These are phyloP conservation scores for Porodaedalea pini DNA, from an alignment of 1,284 basidiomycete species.

Conservation along the genomic window DNA sequence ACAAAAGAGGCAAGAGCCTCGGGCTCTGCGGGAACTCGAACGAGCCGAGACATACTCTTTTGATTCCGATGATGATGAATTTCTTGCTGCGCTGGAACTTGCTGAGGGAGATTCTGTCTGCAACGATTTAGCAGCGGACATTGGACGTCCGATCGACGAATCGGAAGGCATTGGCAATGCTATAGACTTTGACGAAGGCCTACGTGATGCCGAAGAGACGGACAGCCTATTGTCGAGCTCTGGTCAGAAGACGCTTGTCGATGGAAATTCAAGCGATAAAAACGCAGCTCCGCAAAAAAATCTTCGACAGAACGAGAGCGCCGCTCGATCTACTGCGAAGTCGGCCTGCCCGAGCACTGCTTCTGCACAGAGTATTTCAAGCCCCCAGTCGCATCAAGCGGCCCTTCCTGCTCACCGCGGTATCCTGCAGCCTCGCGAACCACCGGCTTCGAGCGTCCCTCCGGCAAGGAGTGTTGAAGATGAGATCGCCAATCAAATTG, in stretches of 20 bases:
- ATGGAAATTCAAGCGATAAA: background rate
- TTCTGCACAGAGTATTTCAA: too few species aligned
- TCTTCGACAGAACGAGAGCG: slow-evolving; percentile 3
- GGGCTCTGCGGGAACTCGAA: slow-evolving; percentile 17
- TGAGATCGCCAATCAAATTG: slow-evolving; percentile 3
- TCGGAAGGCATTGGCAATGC: slow-evolving; percentile 37
- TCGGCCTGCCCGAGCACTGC: background rate
- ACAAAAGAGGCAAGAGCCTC: background rate
- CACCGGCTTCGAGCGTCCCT: background rate
- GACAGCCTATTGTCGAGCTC: slow-evolving; percentile 13
- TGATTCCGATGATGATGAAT: slow-evolving; percentile 59
- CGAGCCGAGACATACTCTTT: slow-evolving; percentile 47
- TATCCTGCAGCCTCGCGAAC: background rate
- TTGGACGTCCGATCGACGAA: slow-evolving; percentile 43
- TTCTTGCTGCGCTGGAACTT: slow-evolving; percentile 56
- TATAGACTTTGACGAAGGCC: slow-evolving; percentile 16
- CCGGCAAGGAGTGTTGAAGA: background rate
- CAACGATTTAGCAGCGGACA: slow-evolving; percentile 23
- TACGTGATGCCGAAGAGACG: slow-evolving; percentile 16
- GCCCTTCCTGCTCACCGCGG: background rate
- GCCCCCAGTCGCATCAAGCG: background rate
- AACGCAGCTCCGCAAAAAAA: too few species aligned
- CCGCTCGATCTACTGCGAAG: background rate
- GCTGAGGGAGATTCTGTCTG: slow-evolving; percentile 49
- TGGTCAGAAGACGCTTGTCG: slow-evolving; percentile 11